Percentiles rank a stretch among this genome's conserved stretches.
Evolutionary conservation across 2,329 filamentous ascomycete species (phyloP).

Genomic region (Cladophialophora exuberans): DNA sequence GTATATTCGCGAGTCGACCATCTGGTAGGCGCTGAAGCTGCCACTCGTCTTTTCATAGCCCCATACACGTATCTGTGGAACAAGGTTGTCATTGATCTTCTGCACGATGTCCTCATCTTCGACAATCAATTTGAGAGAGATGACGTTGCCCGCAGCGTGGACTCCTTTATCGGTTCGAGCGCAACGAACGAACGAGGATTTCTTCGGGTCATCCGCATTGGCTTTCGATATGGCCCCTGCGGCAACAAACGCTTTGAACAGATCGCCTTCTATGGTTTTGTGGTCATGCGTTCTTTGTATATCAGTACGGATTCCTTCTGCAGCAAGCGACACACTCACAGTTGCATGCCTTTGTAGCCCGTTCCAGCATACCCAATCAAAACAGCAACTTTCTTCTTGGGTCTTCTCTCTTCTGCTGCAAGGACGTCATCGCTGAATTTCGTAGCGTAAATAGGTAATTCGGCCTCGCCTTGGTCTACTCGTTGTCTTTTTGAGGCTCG

Average conservation of each 20-base stretch:
- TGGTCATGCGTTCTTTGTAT: conserved; percentile 59
- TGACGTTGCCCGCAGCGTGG: conserved; percentile 92
- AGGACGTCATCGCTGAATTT: conserved; percentile 79
- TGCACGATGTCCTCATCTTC: conserved; percentile 85
- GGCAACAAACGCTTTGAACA: conserved; percentile 88
- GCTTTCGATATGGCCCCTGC: conserved; percentile 95
- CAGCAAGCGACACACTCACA: conserved; percentile 50
- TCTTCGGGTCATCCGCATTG: conserved; percentile 95
- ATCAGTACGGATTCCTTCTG: conserved; percentile 13
- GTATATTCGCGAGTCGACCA: conserved; percentile 94
- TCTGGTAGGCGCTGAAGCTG: conserved; percentile 90
- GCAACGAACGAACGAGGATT: conserved; percentile 90
- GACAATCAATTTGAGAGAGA: conserved; percentile 92
- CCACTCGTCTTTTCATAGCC: conserved; percentile 88
- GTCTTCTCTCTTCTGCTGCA: conserved; percentile 79
- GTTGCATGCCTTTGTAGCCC: conserved; percentile 97
- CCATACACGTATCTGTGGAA: conserved; percentile 91
- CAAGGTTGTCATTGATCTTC: conserved; percentile 86
- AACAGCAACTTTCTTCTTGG: conserved; percentile 96
- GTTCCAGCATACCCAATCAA: conserved; percentile 94
- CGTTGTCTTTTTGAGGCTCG: conserved; percentile 61
- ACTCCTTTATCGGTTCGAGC: conserved; percentile 97
- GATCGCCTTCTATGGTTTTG: conserved; percentile 93
- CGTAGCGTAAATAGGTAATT: conserved; percentile 57
- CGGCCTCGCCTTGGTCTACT: conserved; percentile 47